Evolutionary conservation across 495 filamentous ascomycete genomes (phyloP).

Genomic region (Lasiosphaeris hirsuta): DNA sequence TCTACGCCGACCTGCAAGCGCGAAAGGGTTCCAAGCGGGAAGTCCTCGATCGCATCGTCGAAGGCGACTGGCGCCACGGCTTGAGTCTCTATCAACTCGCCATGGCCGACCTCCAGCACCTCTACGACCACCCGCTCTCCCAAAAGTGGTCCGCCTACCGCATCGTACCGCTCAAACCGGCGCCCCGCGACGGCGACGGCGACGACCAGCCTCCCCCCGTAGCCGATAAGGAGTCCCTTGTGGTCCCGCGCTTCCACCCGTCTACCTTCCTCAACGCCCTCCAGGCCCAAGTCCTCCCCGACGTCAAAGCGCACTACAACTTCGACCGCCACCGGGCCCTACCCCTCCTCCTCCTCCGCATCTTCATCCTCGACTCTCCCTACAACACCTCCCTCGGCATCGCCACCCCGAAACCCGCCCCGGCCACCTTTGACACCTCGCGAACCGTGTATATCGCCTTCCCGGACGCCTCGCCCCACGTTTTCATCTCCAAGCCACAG

Average conservation of each 20-base stretch:
- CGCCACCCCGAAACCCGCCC: slow-evolving; percentile 24
- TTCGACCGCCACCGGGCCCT: slow-evolving; percentile 60
- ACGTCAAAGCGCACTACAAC: slow-evolving; percentile 78
- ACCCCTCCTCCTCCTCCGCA: slow-evolving; percentile 66
- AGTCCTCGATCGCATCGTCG: slow-evolving; percentile 68
- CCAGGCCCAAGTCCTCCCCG: slow-evolving; percentile 65
- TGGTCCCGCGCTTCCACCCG: slow-evolving; percentile 70
- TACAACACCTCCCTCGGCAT: slow-evolving; percentile 58
- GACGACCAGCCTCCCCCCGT: slow-evolving; percentile 22
- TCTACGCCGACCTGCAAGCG: slow-evolving; percentile 52
- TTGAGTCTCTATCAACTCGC: slow-evolving; percentile 74
- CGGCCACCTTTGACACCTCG: slow-evolving; percentile 49
- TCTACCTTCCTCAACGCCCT: slow-evolving; percentile 69
- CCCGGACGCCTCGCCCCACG: slow-evolving; percentile 68
- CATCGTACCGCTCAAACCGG: slow-evolving; percentile 42
- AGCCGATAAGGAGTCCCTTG: slow-evolving; percentile 42
- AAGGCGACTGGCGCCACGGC: slow-evolving; percentile 80
- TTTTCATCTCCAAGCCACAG: slow-evolving; percentile 63
- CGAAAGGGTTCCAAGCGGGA: slow-evolving; percentile 70
- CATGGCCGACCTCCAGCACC: slow-evolving; percentile 72
- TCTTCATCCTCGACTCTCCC: slow-evolving; percentile 70
- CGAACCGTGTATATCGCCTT: slow-evolving; percentile 74
- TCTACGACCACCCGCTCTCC: slow-evolving; percentile 70
- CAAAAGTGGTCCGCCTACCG: slow-evolving; percentile 74
- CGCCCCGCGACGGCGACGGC: slow-evolving; percentile 30